phyloP scores from a whole-genome alignment of 1,284 basidiomycete genomes.

The Ustilago xerochloae region DNA sequence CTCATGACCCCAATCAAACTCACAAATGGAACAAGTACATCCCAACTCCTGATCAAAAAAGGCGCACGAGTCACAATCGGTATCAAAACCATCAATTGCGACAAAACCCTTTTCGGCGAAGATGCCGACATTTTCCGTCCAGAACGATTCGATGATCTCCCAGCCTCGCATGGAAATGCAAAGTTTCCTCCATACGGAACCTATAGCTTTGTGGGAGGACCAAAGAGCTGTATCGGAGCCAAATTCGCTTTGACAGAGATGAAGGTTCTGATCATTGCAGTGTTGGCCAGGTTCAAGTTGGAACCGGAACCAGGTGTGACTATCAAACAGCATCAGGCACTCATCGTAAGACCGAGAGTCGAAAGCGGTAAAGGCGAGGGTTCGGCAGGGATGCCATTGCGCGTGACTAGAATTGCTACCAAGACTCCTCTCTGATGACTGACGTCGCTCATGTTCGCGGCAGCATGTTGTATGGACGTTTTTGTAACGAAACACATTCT shows the following conservation, averaged over 20 bases:
- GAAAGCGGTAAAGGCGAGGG: slow-evolving; percentile 7
- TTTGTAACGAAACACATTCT: no score
- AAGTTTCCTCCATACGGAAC: slow-evolving; percentile 47
- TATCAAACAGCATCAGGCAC: slow-evolving; percentile 39
- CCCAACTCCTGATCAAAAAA: slow-evolving; percentile 47
- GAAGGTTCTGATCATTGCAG: slow-evolving; percentile 41
- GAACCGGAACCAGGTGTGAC: slow-evolving; percentile 23
- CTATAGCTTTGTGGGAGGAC: slow-evolving; percentile 50
- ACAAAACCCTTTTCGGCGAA: slow-evolving; percentile 52
- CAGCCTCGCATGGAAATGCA: slow-evolving; percentile 23
- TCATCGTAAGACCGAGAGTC: slow-evolving; percentile 46
- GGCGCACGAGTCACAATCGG: slow-evolving; percentile 55
- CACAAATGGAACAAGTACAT: slow-evolving; percentile 64
- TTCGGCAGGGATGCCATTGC: slow-evolving; percentile 41
- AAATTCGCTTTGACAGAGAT: slow-evolving; percentile 54
- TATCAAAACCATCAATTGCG: slow-evolving; percentile 55
- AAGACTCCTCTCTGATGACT: background rate
- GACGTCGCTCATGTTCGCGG: no score
- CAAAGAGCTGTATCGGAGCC: slow-evolving; percentile 52
- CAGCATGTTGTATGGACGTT: no score
- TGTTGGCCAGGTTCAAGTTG: slow-evolving; percentile 35
- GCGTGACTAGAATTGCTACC: slow-evolving; percentile 15
- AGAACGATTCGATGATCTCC: slow-evolving; percentile 58
- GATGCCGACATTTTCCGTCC: slow-evolving; percentile 60
- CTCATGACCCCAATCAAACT: slow-evolving; percentile 65